Evolutionary conservation across 306 rosid genomes (phyloP), one percentile per base, ranked within the genome.

Genomic region (Vigna radiata): DNA sequence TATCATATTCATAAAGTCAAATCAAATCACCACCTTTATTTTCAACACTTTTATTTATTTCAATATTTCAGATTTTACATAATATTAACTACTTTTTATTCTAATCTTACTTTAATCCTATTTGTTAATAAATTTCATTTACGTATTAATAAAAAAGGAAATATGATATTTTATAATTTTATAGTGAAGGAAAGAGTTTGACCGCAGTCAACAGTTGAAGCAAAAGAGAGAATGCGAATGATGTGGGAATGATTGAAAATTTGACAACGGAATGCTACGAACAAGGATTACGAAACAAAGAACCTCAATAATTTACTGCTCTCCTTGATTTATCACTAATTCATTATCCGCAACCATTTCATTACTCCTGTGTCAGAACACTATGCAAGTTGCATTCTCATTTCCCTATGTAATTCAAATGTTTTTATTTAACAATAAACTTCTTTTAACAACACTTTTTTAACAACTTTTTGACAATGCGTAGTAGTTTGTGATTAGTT

Each of bases 281-380:
- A 61, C 47, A 43, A 50, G 31, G 58, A 73, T 73, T 72, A 13
- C 15, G 37, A 39, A 72, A 54, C 23, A 56, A 18, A 33, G 1
- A 37, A 29, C 5, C 31, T 29, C 5, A 29, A 43, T 43, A 43
- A 11, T 44, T 15, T 37, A 19, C 33, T 46, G 25, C 1, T 52
- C 58, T 23, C 0, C 58, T 53, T 17, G 3, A 52, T 53, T 53
- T 8, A 52, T 29, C 47, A 46, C 19, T 6, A 61, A 9, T 14
- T 16, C 53, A 41, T 41, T n/a, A 29, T 7, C 41, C 41, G 2
- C 15, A 47, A 19, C 1, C 25, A 44, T 74, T 8, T 61, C n/a
- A 47, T 47, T 75, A 31, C 36, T 21, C 64, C 14, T 36, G 37
- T 50, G 63, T 31, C 71, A 75, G 79, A 61, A 66, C 61, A 48